Base-by-base conservation (phyloP, 805 yeast genomes). In the Kodamaea nitidulidarum region DNA sequence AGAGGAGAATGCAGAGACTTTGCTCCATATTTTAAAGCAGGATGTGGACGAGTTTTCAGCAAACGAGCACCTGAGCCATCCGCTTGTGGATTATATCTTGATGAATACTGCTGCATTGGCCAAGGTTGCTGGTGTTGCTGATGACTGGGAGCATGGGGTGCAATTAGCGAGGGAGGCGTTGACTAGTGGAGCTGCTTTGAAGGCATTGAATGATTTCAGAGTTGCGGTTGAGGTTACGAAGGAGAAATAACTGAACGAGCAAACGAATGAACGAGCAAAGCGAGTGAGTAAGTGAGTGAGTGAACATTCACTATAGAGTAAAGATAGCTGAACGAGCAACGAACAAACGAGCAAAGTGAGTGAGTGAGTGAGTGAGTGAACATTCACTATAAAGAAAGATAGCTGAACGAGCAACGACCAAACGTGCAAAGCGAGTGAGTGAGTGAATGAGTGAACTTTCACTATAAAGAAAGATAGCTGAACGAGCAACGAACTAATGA, bases 21-120 rank as follows among this genome's bases (percentile, higher is more conserved):
- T 88, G 36, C 47, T 53, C 12, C 70, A 64, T 41, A 67, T 69
- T 29, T 58, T 69, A 44, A 47, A 69, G 70, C 55, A 76, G 38
- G 74, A 75, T 43, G 54, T 66, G 32, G 64, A 69, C 4, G 61
- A 66, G 26, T 77, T 65, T 40, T 71, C 76, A 17, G 67, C 78
- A 42, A 56, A 62, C 18, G 61, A 60, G 2, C 55, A 55, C 22
- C 43, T 44, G 20, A 65, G 64, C 49, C 71, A 68, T 38, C 86
- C 98, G 3, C 63, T 90, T 11, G 79, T 81, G 37, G 96, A 93
- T 62, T 93, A 90, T 63, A 93, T 93, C n/a, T 60, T 91, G 41
- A 62, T 93, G 73, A 93, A 93, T 60, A 73, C 95, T 15, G 90
- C 90, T 3, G 96, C 96, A 0, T 65, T 93, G 41, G 90, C 91